These are phyloP conservation scores for Cladobotryum mycophilum DNA, from an alignment of 2,329 filamentous ascomycete genomes.

Conservation along the genomic window DNA sequence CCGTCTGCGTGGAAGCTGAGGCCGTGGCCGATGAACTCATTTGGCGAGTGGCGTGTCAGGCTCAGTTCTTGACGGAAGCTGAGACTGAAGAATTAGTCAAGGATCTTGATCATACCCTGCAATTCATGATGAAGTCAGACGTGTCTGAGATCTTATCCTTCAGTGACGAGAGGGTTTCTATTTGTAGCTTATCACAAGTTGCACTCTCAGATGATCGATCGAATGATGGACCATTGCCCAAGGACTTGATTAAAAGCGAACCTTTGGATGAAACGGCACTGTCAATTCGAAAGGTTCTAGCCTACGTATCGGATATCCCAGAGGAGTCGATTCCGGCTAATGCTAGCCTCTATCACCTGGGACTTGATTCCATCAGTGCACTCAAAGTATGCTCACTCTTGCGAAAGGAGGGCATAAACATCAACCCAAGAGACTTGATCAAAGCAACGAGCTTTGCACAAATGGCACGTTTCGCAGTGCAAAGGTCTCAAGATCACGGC, in stretches of 20 bases:
- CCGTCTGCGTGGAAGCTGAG: constrained; percentile 77
- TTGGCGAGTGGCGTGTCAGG: constrained; percentile 69
- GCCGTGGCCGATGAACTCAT: constrained; percentile 45
- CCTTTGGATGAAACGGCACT: constrained; percentile 31
- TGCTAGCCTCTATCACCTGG: constrained; percentile 73
- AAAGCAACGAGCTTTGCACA: constrained; percentile 56
- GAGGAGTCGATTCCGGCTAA: constrained; percentile 50
- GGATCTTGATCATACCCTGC: constrained; percentile 54
- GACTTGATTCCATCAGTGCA: constrained; percentile 85
- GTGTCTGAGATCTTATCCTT: constrained; percentile 50
- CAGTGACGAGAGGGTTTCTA: constrained; percentile 43
- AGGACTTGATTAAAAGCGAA: not conserved
- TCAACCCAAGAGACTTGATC: constrained; percentile 68
- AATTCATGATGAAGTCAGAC: constrained; percentile 45
- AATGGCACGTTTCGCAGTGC: constrained; percentile 43
- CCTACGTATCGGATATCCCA: constrained; percentile 55
- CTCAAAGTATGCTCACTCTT: constrained; percentile 75
- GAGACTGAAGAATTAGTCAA: constrained; percentile 48
- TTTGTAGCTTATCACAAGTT: constrained; percentile 55
- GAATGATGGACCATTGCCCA: not conserved
- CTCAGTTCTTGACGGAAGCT: constrained; percentile 40
- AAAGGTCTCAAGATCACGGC: not conserved
- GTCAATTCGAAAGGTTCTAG: constrained; percentile 42
- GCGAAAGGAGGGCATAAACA: constrained; percentile 52
- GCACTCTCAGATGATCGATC: not conserved